phyloP scores from a whole-genome alignment of 139 green algal species.

The Nannochloris sp. region DNA sequence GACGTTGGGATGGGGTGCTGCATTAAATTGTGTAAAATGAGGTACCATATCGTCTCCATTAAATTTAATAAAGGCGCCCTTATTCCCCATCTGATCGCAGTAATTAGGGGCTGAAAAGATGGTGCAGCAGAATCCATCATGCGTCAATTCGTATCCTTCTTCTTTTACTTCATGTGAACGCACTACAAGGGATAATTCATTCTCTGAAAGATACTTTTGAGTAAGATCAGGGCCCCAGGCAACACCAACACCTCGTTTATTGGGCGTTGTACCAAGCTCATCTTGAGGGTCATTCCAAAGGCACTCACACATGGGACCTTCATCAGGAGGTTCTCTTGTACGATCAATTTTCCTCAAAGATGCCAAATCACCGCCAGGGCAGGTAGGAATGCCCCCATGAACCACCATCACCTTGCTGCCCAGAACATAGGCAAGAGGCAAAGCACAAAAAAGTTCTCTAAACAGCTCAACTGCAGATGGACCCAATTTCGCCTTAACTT shows the following conservation, averaged over 20 bases:
- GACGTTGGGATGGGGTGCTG: slow-evolving; percentile 83
- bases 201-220: slow-evolving; percentile 75
- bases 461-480: slow-evolving; percentile 74
- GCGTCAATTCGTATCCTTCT: slow-evolving; percentile 88
- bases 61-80: slow-evolving; percentile 91
- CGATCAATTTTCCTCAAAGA: slow-evolving; percentile 79
- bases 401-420: slow-evolving; percentile 82
- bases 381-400: slow-evolving; percentile 86
- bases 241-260: slow-evolving; percentile 89
- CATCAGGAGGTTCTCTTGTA: slow-evolving; percentile 88
- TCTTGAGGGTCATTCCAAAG: slow-evolving; percentile 91
- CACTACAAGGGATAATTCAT: slow-evolving; percentile 82
- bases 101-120: slow-evolving; percentile 98
- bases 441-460: slow-evolving; percentile 79
- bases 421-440: slow-evolving; percentile 84
- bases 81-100: slow-evolving; percentile 66
- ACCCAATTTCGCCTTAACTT: slow-evolving; percentile 79
- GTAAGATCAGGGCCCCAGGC: slow-evolving; percentile 75
- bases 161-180: slow-evolving; percentile 92
- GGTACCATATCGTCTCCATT: slow-evolving; percentile 83
- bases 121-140: slow-evolving; percentile 83
- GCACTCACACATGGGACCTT: slow-evolving; percentile 93
- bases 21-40: slow-evolving; percentile 85
- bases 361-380: slow-evolving; percentile 82
- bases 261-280: slow-evolving; percentile 56